Conservation (phyloP, 805 yeast genomes). For the Cyberlindnera xylosilytica region DNA sequence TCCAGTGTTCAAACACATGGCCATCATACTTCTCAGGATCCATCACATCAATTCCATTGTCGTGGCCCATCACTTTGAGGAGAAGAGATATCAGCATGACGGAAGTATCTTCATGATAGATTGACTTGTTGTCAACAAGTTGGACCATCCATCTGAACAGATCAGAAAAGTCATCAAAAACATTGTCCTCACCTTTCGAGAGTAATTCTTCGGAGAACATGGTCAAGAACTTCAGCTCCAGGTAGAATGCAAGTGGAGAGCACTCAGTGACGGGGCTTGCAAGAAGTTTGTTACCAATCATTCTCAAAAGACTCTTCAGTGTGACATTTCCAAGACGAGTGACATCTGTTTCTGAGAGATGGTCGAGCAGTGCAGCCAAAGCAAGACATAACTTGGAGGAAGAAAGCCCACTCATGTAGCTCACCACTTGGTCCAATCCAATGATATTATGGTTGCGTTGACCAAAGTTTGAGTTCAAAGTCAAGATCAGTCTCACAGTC, state of each 20-base stretch:
- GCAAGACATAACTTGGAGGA: conserved; percentile 3
- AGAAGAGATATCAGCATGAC: conserved; percentile 33
- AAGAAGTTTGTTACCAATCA: conserved; percentile 24
- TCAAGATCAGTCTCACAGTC: conserved; percentile 6
- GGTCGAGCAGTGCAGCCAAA: background rate
- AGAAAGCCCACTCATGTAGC: conserved; percentile 11
- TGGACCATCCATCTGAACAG: conserved; percentile 43
- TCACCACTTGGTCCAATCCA: conserved; percentile 14
- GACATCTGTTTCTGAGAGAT: background rate
- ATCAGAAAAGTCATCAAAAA: conserved; percentile 43
- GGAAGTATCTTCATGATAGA: conserved; percentile 37
- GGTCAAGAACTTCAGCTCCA: conserved; percentile 32
- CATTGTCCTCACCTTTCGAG: conserved; percentile 13
- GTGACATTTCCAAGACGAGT: background rate
- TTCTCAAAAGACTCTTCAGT: conserved; percentile 9
- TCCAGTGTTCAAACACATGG: conserved; percentile 3
- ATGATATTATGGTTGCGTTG: conserved; percentile 1
- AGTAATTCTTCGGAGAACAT: conserved; percentile 31
- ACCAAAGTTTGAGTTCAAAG: conserved; percentile 9
- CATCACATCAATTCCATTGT: conserved; percentile 17
- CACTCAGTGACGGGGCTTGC: conserved; percentile 32
- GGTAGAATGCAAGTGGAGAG: conserved; percentile 36
- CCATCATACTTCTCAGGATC: background rate
- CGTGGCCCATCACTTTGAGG: conserved; percentile 28
- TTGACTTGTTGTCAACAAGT: conserved; percentile 38